Evolutionary conservation across 345 rosid genomes (phyloP).

Genomic region (Populus pruinosa): DNA sequence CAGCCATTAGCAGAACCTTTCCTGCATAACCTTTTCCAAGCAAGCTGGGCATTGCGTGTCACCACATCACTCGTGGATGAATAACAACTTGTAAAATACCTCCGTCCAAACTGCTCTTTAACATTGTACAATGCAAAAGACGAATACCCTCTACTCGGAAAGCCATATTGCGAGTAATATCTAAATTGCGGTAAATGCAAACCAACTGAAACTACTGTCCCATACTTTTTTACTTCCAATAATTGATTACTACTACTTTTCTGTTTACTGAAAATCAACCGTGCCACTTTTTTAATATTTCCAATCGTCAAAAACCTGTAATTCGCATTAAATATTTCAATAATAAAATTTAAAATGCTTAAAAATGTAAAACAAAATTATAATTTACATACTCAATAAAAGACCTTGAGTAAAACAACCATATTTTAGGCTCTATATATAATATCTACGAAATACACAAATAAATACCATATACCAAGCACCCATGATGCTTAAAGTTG

Average conservation of each 20-base stretch:
- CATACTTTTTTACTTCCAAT: slow-evolving; percentile 37
- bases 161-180: slow-evolving; percentile 28
- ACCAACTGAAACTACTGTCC: slow-evolving; percentile 36
- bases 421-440: neutral
- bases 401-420: too few species aligned
- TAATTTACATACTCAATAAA: neutral
- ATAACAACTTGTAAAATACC: slow-evolving; percentile 36
- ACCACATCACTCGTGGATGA: slow-evolving; percentile 37
- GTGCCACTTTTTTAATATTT: slow-evolving; percentile 34
- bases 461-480: neutral
- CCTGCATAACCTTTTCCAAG: slow-evolving; percentile 55
- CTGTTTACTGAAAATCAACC: slow-evolving; percentile 29
- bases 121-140: slow-evolving; percentile 20
- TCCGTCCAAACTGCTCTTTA: slow-evolving; percentile 29
- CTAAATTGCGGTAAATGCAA: slow-evolving; percentile 39
- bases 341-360: neutral
- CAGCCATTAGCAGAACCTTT: slow-evolving; percentile 34
- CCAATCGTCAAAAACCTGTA: slow-evolving; percentile 59
- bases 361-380: neutral
- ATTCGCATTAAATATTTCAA: neutral
- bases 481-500: neutral
- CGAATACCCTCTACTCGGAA: slow-evolving; percentile 26
- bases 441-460: neutral
- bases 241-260: slow-evolving; percentile 9
- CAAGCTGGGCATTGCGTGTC: slow-evolving; percentile 46